Evolutionary conservation across 768 basidiomycete species (phyloP), one percentile per base, ranked within the genome.

Genomic region (Amanita molliuscula): DNA sequence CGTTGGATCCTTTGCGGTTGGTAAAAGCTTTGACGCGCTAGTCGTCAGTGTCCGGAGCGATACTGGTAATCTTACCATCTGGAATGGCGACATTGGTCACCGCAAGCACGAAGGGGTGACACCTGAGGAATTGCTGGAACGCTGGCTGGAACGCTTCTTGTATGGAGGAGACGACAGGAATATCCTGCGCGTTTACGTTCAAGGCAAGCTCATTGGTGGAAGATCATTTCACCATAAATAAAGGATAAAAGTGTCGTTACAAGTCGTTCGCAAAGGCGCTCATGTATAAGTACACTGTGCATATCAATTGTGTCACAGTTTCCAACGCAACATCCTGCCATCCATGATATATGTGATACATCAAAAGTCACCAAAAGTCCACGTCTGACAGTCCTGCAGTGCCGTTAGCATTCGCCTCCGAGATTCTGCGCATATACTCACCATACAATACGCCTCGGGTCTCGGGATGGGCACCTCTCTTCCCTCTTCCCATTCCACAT

Each of bases 11-110:
- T 88, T 98, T 54, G 71, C 69, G 11, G 68, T 72, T 2, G 92
- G 90, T 2, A 95, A 92, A 67, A 82, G 79, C 54, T 97, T 97
- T 59, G 95, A 98, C 61, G 95, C 95, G 0, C 67, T 97, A 6
- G 55, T 89, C 3, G 80, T 95, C 20, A 78, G 70, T 59, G 69
- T 87, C 6, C 66, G 71, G 28, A 61, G 64, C 38, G 75, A 74
- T 34, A 62, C 72, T 26, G 78, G 74, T 1, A 82, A 82, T 48
- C 77, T 77, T 2, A 74, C 68, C 5, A 53, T 87, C 21, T 84
- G 67, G 61, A 66, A 61, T 5, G 49, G 56, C 21, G 53, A 52
- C 8, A 47, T 60, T 8, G 56, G 57, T n/a, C n/a, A 44, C 3
- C 25, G 40, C 10, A 36, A 44, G 16, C 41, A 58, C 7, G 44